phyloP scores from a whole-genome alignment of 805 yeast species.

The Suhomyces xylopsoci region DNA sequence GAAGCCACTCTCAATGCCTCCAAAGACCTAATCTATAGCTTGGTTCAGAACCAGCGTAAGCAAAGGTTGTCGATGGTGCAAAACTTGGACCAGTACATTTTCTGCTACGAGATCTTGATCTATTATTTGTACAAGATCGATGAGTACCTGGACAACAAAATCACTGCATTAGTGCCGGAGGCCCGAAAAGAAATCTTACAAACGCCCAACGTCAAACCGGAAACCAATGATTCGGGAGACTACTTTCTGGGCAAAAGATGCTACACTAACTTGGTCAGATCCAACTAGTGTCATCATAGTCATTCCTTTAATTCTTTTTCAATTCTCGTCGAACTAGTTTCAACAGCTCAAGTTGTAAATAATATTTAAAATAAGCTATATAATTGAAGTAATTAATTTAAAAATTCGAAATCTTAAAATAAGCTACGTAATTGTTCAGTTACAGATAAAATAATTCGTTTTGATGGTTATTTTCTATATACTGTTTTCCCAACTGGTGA shows the following conservation, averaged over 20 bases:
- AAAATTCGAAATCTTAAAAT: too few relatives aligned
- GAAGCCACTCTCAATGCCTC: constrained; percentile 10
- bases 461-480: too few relatives aligned
- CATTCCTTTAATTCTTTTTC: not conserved
- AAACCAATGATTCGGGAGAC: not conserved
- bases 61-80: constrained; percentile 86
- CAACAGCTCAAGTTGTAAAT: not conserved
- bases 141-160: constrained; percentile 1
- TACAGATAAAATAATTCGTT: too few relatives aligned
- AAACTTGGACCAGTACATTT: constrained; percentile 67
- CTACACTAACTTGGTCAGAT: not conserved
- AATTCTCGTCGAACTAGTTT: not conserved
- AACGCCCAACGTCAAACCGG: not conserved
- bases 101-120: constrained; percentile 65
- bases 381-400: too few relatives aligned
- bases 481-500: not conserved
- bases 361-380: too few relatives aligned
- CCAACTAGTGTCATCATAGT: not conserved
- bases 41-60: constrained; percentile 63
- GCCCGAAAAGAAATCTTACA: not conserved
- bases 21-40: constrained; percentile 58
- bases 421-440: too few relatives aligned
- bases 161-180: not conserved
- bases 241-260: constrained; percentile 1
- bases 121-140: constrained; percentile 17